Base-by-base conservation (phyloP, 2,329 filamentous ascomycete species). In the Fusarium sulawesiense region DNA sequence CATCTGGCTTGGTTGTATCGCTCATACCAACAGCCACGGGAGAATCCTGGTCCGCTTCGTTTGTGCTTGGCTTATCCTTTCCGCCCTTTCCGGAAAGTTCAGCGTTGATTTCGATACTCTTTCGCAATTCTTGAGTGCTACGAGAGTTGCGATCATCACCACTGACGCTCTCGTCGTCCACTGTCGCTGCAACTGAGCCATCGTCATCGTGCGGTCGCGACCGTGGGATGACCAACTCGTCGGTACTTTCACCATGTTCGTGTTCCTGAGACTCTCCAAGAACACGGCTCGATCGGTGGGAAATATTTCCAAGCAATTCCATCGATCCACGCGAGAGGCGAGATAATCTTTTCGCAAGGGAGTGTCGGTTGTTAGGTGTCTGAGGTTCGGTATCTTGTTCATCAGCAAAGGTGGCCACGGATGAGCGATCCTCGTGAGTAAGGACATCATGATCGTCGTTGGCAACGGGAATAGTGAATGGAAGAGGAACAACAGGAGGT, bases 361-460 rank as follows among this genome's bases (percentile, higher is more conserved):
- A 83, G 16, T 75, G 74, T 23, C 80, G 78, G 55, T 79, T 70
- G 65, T 65, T 60, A 46, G 69, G 50, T 57, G 71, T 48, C 67
- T 76, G 45, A 56, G 64, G 40, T 12, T 56, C 55, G 23, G 78
- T 74, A n/a, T 85, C 84, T 13, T 85, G 84, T 29, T 89, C 85
- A 60, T 91, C 90, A 18, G 91, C 90, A 73, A 91, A 86, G 0
- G 92, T 92, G 5, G 91, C 92, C 21, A 92, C 83, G 3, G 92
- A 92, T 4, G 91, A 93, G 29, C 85, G 80, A 21, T 86, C 84
- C 18, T 84, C 83, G 8, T 86, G 82, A 3, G 76, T 75, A 14
- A 66, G 41, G 25, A 80, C 76, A 7, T 83, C 80, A 2, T 83
- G 79, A 14, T 84, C n/a, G 12, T 58, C 80, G 3, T 83, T 80